Evolutionary conservation across 2,329 filamentous ascomycete genomes (phyloP).

Genomic region (Fusarium pseudoanthophilum): DNA sequence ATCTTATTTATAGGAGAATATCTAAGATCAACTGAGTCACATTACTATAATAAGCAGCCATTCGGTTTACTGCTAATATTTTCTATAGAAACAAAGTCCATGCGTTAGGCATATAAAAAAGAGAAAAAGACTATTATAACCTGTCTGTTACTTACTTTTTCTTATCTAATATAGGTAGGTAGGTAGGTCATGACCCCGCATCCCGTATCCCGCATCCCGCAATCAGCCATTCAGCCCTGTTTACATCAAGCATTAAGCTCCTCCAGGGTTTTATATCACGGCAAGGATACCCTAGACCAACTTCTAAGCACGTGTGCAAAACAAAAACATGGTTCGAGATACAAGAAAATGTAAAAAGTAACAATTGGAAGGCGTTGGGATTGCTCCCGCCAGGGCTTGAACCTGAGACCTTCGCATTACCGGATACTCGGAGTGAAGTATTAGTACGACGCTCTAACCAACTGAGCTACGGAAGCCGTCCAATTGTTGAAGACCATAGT

Average conservation of each 20-base stretch:
- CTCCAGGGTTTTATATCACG: conserved; percentile 11
- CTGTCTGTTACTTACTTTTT: not conserved
- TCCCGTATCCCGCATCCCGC: not conserved
- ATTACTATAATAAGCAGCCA: not conserved
- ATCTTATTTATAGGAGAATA: conserved; percentile 16
- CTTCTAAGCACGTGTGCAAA: not conserved
- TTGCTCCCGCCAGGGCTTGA: conserved; percentile 48
- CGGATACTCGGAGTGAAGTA: conserved; percentile 39
- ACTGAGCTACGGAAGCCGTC: conserved; percentile 49
- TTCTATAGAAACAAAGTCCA: conserved; percentile 15
- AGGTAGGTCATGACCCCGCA: not conserved
- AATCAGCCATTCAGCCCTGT: conserved; percentile 12
- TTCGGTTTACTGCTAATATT: not conserved
- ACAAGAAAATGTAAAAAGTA: conserved; percentile 22
- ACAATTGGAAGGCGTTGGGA: conserved; percentile 36
- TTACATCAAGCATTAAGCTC: conserved; percentile 16
- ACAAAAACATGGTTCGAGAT: not conserved
- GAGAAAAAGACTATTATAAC: not conserved
- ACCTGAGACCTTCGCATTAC: conserved; percentile 49
- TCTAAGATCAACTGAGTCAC: not conserved
- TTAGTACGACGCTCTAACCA: conserved; percentile 51
- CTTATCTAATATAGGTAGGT: not conserved
- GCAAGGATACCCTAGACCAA: not conserved
- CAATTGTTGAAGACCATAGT: not conserved
- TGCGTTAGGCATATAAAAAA: not conserved